Conservation (phyloP, 1,284 basidiomycete species). For the Cutaneotrichosporon mucoides region DNA sequence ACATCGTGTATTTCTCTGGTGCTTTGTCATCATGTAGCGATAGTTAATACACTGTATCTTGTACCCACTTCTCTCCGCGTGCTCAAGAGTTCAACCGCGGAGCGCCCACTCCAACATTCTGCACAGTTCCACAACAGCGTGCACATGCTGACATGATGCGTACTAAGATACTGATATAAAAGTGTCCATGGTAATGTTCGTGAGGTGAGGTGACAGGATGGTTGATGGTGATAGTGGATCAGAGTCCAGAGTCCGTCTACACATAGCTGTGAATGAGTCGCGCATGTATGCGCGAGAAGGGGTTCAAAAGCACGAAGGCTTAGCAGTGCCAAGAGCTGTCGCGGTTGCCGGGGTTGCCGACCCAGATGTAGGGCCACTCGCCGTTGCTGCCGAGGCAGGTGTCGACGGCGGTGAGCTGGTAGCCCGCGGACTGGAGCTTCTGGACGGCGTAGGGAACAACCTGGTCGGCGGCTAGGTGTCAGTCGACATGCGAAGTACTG, state of each 20-base stretch:
- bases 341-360: slow-evolving; percentile 34
- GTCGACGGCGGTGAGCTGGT: slow-evolving; percentile 45
- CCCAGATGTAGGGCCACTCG: slow-evolving; percentile 44
- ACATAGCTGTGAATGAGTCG: no score
- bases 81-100: no score
- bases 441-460: slow-evolving; percentile 37
- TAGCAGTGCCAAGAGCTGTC: slow-evolving; percentile 43
- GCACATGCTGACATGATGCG: no score
- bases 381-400: slow-evolving; percentile 37
- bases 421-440: slow-evolving; percentile 36
- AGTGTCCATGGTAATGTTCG: slow-evolving; percentile 5
- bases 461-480: slow-evolving; percentile 6
- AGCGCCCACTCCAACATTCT: no score
- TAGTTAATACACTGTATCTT: no score
- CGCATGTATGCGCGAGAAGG: no score
- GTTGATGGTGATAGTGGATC: background rate
- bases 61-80: no score
- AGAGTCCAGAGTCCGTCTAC: background rate
- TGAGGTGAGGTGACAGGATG: background rate
- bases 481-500: no score
- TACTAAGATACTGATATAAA: background rate
- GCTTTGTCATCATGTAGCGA: no score
- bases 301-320: background rate
- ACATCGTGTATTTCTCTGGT: no score
- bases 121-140: no score